phyloP scores from a whole-genome alignment of 2,329 filamentous ascomycete genomes.

The Colletotrichum tabaci region DNA sequence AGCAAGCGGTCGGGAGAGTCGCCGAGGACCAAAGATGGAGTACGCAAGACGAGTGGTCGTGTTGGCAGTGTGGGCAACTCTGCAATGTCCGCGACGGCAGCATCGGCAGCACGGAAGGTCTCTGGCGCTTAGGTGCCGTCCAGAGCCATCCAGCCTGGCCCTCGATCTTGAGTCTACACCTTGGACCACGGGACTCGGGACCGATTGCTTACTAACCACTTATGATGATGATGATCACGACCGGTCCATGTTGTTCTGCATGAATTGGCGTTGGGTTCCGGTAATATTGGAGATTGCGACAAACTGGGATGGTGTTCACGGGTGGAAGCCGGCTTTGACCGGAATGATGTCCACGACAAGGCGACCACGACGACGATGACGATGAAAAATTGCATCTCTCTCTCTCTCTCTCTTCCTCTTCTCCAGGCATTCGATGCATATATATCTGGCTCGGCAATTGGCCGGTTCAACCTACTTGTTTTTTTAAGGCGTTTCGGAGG shows the following conservation, averaged over 20 bases:
- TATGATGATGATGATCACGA: conserved; percentile 63
- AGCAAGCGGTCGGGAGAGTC: conserved; percentile 69
- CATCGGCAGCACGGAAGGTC: conserved; percentile 67
- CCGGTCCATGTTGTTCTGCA: conserved; percentile 59
- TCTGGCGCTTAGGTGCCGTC: conserved; percentile 58
- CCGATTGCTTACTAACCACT: conserved; percentile 46
- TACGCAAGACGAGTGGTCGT: conserved; percentile 77
- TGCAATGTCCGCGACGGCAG: conserved; percentile 58
- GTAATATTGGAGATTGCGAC: conserved; percentile 38
- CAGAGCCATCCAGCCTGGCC: conserved; percentile 43
- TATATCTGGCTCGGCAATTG: conserved; percentile 35
- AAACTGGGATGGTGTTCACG: conserved; percentile 38
- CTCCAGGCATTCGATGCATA: conserved; percentile 37
- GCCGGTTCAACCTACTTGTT: conserved; percentile 29
- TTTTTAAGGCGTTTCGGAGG: conserved; percentile 37
- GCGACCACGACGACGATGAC: conserved; percentile 34
- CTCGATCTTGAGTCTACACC: conserved; percentile 30
- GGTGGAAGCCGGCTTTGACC: conserved; percentile 31
- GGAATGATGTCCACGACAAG: conserved; percentile 39
- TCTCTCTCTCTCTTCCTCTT: conserved; percentile 33
- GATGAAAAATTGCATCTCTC: conserved; percentile 29
- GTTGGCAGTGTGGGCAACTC: conserved; percentile 70
- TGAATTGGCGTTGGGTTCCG: conserved; percentile 58
- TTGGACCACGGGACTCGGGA: conserved; percentile 14
- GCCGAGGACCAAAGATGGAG: conserved; percentile 67